Base-by-base conservation (phyloP, 768 basidiomycete genomes). In the Strobilomyces echinocephalus region DNA sequence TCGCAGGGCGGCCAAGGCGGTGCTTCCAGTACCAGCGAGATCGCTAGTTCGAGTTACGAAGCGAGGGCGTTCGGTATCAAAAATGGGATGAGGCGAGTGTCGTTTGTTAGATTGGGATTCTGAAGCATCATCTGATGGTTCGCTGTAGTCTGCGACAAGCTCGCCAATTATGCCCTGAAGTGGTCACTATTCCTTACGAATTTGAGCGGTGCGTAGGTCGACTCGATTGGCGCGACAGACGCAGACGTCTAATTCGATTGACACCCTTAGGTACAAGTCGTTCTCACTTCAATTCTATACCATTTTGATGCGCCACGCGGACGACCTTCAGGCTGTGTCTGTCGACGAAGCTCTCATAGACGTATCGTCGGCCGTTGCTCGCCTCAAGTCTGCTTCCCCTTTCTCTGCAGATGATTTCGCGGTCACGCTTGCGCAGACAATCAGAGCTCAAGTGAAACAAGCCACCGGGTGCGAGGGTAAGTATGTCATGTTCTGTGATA, bases 281-380 rank as follows among this genome's bases (percentile, higher is more conserved):
- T 75, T 86, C 50, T 94, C 95, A 0, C 70, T 94, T 47, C 78
- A 85, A 35, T 97, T 98, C 68, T 98, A 99, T 69, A 92, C 89
- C 5, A 88, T 97, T 50, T 77, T 98, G 31, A 90, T 97, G 84
- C 74, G 79, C 0, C 84, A 88, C 63, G 91, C 92, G 21, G 91
- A 97, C 62, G 91, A 94, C 60, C 75, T 98, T 3, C 87, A 97
- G 71, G 94, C 95, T 2, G 95, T 97, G 15, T 95, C 93, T 2
- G 90, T 98, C 6, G 97, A 99, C 56, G 97, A 99, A 67, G 95
- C 93, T 0, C 78, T 97, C 21, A 84, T 98, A 55, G 95, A 97
- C 53, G 91, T 95, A 15, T 85, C 90, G 0, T 77, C 72, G 5
- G 74, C 77, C 0, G 78, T 89, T 38, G 74, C 72, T 12, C 76